Conservation (phyloP, 192 early-diverging fungal genomes). For the Podila epicladia region DNA sequence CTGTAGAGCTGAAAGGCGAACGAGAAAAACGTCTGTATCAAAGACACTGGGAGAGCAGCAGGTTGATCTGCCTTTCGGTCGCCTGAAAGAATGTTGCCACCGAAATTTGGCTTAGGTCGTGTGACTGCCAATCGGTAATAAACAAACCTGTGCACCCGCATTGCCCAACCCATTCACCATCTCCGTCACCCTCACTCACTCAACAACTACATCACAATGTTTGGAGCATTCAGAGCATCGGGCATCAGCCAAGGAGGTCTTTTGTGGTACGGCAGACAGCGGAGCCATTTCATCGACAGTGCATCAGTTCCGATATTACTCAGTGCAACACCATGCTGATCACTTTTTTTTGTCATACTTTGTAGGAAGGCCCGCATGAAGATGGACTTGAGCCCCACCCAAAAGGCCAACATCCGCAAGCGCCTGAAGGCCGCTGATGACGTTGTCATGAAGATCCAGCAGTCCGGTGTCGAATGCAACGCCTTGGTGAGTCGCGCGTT, state of each 20-base stretch:
- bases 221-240: constrained; percentile 67
- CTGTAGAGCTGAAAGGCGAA: no score
- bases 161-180: not conserved
- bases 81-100: no score
- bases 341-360: not conserved
- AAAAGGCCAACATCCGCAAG: constrained; percentile 90
- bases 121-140: no score
- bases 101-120: no score
- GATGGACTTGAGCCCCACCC: constrained; percentile 71
- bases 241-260: constrained; percentile 62
- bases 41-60: no score
- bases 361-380: constrained; percentile 52
- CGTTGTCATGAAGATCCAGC: constrained; percentile 73
- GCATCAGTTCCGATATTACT: not conserved
- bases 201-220: constrained; percentile 42
- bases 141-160: no score
- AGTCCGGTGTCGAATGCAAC: constrained; percentile 79
- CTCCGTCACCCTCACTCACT: not conserved
- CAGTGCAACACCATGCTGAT: not conserved
- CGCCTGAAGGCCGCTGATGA: constrained; percentile 82
- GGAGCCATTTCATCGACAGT: not conserved
- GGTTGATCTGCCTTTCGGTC: no score
- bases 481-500: constrained; percentile 61
- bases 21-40: no score
- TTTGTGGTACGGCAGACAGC: constrained; percentile 54